These are phyloP conservation scores for Tolypocladium amazonense DNA, from an alignment of 2,329 filamentous ascomycete genomes.

Conservation along the genomic window DNA sequence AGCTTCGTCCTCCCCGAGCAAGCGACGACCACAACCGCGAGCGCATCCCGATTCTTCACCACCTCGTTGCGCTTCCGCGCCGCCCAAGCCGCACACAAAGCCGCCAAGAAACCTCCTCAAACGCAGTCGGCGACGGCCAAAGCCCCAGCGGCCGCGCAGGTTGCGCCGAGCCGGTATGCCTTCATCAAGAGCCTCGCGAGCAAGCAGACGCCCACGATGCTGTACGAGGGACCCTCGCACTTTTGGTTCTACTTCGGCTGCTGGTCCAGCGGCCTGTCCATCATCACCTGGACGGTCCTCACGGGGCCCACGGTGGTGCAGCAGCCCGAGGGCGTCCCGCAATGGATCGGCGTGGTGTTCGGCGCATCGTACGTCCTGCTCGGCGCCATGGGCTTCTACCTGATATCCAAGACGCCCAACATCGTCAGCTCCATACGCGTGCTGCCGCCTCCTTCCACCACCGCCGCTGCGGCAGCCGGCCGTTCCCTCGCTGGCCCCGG, in stretches of 20 bases:
- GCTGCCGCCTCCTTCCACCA: conserved; percentile 31
- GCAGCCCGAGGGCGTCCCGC: conserved; percentile 37
- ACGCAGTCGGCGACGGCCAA: conserved; percentile 1
- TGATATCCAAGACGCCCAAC: conserved; percentile 45
- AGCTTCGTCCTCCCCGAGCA: conserved; percentile 10
- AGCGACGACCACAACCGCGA: conserved; percentile 3
- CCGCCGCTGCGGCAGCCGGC: conserved; percentile 8
- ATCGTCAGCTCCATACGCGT: conserved; percentile 49
- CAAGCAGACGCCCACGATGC: conserved; percentile 42
- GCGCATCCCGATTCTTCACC: conserved; percentile 17
- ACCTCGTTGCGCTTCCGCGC: conserved; percentile 14
- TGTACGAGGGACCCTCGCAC: conserved; percentile 58
- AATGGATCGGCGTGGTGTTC: conserved; percentile 48
- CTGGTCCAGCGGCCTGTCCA: conserved; percentile 40
- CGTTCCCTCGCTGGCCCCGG: conserved; percentile 1
- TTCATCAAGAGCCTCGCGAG: conserved; percentile 46
- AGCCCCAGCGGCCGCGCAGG: not conserved
- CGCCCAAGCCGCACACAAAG: conserved; percentile 8
- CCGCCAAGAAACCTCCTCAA: conserved; percentile 4
- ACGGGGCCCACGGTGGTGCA: conserved; percentile 21
- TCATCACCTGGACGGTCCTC: conserved; percentile 23
- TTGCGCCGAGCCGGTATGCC: conserved; percentile 23
- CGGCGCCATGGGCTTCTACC: conserved; percentile 47
- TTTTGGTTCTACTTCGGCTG: conserved; percentile 50
- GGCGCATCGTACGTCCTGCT: conserved; percentile 48